A percentile compares a stretch with the other conserved stretches of the same genome.
Evolutionary conservation across 2,329 filamentous ascomycete genomes (phyloP).

Genomic region (Fusarium mexicanum): DNA sequence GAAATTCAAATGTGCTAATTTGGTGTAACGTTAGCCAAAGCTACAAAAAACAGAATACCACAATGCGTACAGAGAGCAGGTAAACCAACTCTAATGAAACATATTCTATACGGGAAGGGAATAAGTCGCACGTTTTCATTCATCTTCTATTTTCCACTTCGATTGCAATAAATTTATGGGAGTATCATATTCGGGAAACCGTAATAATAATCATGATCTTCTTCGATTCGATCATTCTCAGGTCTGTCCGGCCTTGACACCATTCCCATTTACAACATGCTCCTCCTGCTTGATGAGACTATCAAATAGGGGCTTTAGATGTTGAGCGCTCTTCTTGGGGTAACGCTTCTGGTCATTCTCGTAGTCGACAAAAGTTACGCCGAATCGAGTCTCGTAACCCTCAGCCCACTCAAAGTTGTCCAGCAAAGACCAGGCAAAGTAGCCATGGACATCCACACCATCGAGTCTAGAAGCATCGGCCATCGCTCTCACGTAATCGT

Average conservation of each 20-base stretch:
- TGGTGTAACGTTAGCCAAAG: not conserved
- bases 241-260: slow-evolving; percentile 23
- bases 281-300: slow-evolving; percentile 71
- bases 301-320: slow-evolving; percentile 76
- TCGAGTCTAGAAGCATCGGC: slow-evolving; percentile 76
- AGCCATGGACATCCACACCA: slow-evolving; percentile 81
- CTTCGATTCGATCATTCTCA: not conserved
- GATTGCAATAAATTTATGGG: not conserved
- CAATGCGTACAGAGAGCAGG: not conserved
- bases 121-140: not conserved
- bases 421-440: slow-evolving; percentile 88
- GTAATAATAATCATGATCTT: slow-evolving; percentile 5
- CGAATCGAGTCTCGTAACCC: slow-evolving; percentile 87
- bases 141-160: not conserved
- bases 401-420: slow-evolving; percentile 96
- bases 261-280: slow-evolving; percentile 16
- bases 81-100: not conserved
- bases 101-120: not conserved
- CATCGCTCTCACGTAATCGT: slow-evolving; percentile 80
- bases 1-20: not conserved
- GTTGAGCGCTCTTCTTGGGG: slow-evolving; percentile 84
- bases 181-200: slow-evolving; percentile 1
- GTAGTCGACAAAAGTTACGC: slow-evolving; percentile 86
- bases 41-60: not conserved
- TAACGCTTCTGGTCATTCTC: slow-evolving; percentile 79